Conservation (phyloP, 306 rosid genomes). For the Vicia sativa region DNA sequence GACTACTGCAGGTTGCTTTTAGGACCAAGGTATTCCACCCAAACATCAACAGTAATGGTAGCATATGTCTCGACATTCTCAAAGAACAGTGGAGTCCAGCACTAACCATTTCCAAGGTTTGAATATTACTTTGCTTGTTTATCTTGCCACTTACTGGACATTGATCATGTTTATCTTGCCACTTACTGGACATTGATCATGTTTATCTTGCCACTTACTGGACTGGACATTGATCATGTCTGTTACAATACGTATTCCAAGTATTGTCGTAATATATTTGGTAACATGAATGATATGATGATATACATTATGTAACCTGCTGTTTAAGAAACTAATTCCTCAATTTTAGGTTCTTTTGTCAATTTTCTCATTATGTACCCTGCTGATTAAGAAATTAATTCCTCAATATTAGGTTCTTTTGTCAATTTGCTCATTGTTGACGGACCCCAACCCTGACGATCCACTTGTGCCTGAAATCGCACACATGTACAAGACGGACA, state of each 20-base stretch:
- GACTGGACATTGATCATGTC: slow-evolving; percentile 4
- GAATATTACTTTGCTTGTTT: slow-evolving; percentile 22
- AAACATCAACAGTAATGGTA: slow-evolving; percentile 86
- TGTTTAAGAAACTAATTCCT: background rate
- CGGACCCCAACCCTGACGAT: slow-evolving; percentile 86
- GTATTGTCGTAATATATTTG: background rate
- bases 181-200: slow-evolving; percentile 13
- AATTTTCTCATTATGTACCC: slow-evolving; percentile 52
- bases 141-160: slow-evolving; percentile 12
- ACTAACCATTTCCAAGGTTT: slow-evolving; percentile 88
- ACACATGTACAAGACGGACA: slow-evolving; percentile 87
- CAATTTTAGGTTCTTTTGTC: slow-evolving; percentile 71
- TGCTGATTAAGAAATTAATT: background rate
- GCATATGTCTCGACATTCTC: slow-evolving; percentile 91
- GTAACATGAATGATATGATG: too few species aligned
- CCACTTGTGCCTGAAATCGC: slow-evolving; percentile 92
- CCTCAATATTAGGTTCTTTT: slow-evolving; percentile 62
- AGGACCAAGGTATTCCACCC: slow-evolving; percentile 97
- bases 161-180: slow-evolving; percentile 4
- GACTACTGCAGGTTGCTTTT: slow-evolving; percentile 80
- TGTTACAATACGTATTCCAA: background rate
- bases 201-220: slow-evolving; percentile 19
- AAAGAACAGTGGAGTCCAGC: slow-evolving; percentile 99
- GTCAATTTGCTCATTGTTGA: slow-evolving; percentile 81
- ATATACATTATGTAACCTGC: too few species aligned